A percentile compares a stretch with the other conserved stretches of the same genome.
Evolutionary conservation across 1,139 yeast genomes (phyloP).

Genomic region (Yamadazyma trypodendri): DNA sequence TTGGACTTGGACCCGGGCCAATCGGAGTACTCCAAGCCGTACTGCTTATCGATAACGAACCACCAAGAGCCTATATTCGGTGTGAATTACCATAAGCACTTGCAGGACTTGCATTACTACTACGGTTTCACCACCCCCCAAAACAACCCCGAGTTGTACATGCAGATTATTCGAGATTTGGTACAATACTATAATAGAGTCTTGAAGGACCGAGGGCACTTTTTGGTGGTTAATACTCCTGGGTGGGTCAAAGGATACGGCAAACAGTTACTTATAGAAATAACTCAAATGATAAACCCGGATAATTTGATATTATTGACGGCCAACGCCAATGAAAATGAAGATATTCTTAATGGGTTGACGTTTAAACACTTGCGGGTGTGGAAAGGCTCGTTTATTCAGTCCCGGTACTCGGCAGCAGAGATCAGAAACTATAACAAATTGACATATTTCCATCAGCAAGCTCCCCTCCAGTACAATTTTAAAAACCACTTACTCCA

Average conservation of each 20-base stretch:
- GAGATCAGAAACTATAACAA: conserved; percentile 53
- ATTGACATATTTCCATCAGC: conserved; percentile 54
- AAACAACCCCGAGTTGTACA: conserved; percentile 61
- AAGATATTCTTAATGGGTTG: conserved; percentile 24
- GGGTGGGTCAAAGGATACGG: conserved; percentile 97
- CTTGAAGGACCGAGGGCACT: conserved; percentile 30
- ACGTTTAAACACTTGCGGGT: conserved; percentile 19
- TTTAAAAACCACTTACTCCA: conserved; percentile 48
- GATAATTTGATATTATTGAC: conserved; percentile 47
- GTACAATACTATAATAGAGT: conserved; percentile 28
- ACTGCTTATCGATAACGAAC: conserved; percentile 53
- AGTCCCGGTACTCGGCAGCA: conserved; percentile 44
- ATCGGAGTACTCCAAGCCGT: conserved; percentile 75
- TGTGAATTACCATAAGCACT: conserved; percentile 13
- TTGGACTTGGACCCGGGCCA: conserved; percentile 93
- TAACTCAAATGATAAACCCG: conserved; percentile 51
- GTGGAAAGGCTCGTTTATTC: conserved; percentile 30
- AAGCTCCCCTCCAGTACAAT: conserved; percentile 29
- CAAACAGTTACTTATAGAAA: conserved; percentile 53
- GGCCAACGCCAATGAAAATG: conserved; percentile 24
- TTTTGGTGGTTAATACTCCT: conserved; percentile 74
- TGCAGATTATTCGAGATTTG: conserved; percentile 44
- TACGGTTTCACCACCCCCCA: conserved; percentile 77
- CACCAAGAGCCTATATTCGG: conserved; percentile 28
- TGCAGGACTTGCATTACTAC: conserved; percentile 38